These are phyloP conservation scores for Ocimum tenuiflorum DNA, from an alignment of 257 asterid genomes.

Conservation along the genomic window DNA sequence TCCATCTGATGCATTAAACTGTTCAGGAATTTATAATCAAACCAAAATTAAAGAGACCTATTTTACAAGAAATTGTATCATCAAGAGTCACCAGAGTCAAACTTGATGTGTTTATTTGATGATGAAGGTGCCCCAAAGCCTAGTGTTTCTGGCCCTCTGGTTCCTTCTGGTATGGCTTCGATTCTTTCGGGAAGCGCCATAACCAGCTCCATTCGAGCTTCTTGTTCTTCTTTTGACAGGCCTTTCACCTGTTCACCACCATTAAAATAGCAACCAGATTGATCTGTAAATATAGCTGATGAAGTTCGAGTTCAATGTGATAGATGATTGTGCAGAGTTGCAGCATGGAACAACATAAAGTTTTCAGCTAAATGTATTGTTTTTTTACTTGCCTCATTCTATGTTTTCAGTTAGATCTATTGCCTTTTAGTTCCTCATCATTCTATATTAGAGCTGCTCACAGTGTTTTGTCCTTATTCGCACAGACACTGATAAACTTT, in stretches of 20 bases:
- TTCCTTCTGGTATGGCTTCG: constrained; percentile 64
- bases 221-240: constrained; percentile 53
- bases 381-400: no score
- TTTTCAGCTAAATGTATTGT: no score
- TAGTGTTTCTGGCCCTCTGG: constrained; percentile 22
- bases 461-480: no score
- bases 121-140: constrained; percentile 46
- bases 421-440: no score
- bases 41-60: neutral
- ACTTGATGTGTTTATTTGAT: constrained; percentile 49
- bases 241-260: constrained; percentile 60
- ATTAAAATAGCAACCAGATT: neutral
- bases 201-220: constrained; percentile 64
- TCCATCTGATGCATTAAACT: constrained; percentile 41
- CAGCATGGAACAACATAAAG: no score
- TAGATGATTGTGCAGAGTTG: no score
- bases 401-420: no score
- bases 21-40: neutral
- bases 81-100: constrained; percentile 49
- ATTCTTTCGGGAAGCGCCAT: constrained; percentile 61
- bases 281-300: neutral
- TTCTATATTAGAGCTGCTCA: no score
- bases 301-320: no score
- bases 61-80: neutral
- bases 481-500: no score